Percentiles rank a stretch among this genome's conserved stretches.
Conservation (phyloP, 495 filamentous ascomycete species). For the Cercophora newfieldiana region DNA sequence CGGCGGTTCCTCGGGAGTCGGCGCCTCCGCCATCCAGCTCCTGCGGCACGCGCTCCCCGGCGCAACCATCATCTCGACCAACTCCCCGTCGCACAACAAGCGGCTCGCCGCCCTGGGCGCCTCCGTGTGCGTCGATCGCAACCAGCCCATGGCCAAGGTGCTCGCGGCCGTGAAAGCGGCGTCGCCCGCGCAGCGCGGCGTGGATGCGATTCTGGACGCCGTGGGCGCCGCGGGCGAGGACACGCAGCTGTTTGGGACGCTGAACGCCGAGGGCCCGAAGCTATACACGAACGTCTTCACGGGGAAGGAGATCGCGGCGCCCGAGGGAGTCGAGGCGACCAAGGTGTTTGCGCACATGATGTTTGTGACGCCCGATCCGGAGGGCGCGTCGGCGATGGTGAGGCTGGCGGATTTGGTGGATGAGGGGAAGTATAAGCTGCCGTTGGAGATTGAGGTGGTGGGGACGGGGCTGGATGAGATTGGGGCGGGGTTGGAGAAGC, state of each 20-base stretch:
- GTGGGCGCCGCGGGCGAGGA: slow-evolving; percentile 25
- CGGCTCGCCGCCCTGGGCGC: slow-evolving; percentile 36
- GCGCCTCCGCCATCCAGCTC: slow-evolving; percentile 43
- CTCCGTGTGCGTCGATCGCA: slow-evolving; percentile 34
- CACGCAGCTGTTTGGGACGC: slow-evolving; percentile 15
- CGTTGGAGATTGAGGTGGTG: slow-evolving; percentile 31
- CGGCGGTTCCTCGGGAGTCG: slow-evolving; percentile 46
- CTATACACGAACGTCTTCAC: slow-evolving; percentile 40
- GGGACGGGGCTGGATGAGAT: slow-evolving; percentile 36
- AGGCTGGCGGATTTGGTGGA: slow-evolving; percentile 28
- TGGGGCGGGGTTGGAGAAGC: slow-evolving; percentile 30
- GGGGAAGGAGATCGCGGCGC: slow-evolving; percentile 25
- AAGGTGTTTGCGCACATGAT: slow-evolving; percentile 30
- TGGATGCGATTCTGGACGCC: slow-evolving; percentile 45
- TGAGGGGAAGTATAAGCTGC: slow-evolving; percentile 29
- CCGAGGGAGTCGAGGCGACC: slow-evolving; percentile 27
- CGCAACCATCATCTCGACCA: slow-evolving; percentile 40
- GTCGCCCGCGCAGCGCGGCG: slow-evolving; percentile 33
- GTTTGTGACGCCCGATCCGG: slow-evolving; percentile 16
- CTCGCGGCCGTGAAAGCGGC: slow-evolving; percentile 32
- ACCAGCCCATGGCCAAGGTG: slow-evolving; percentile 16
- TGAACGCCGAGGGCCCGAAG: slow-evolving; percentile 35
- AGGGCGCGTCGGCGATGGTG: slow-evolving; percentile 16
- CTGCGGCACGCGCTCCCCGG: slow-evolving; percentile 38
- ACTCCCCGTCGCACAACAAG: slow-evolving; percentile 37